Percentiles rank a stretch among this genome's conserved stretches.
These are phyloP conservation scores for Babesia sp. DNA, from an alignment of 169 alveolate species.

Conservation along the genomic window DNA sequence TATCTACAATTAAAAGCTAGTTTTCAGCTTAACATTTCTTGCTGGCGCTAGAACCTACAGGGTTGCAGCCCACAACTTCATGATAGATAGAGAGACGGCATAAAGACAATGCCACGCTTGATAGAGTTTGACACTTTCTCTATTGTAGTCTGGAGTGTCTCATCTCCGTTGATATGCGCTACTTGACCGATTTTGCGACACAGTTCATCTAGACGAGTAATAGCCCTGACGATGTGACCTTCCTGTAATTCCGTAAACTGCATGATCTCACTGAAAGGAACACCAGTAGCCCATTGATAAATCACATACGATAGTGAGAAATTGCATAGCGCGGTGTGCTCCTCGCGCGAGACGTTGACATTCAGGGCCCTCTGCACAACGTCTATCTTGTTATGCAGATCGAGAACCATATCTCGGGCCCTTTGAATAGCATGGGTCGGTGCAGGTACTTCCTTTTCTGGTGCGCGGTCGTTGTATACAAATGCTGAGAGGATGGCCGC, in stretches of 20 bases:
- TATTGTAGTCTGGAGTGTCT: conserved; percentile 76
- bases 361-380: conserved; percentile 61
- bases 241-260: conserved; percentile 83
- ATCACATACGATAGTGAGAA: conserved; percentile 64
- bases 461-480: conserved; percentile 72
- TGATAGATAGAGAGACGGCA: conserved; percentile 89
- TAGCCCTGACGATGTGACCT: conserved; percentile 91
- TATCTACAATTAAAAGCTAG: too few relatives aligned
- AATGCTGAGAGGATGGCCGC: conserved; percentile 81
- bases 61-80: too few relatives aligned
- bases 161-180: conserved; percentile 87
- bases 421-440: conserved; percentile 76
- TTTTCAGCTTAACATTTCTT: too few relatives aligned
- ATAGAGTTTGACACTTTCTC: conserved; percentile 82
- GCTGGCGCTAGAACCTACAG: too few relatives aligned
- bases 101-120: conserved; percentile 91
- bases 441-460: conserved; percentile 78
- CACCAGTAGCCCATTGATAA: conserved; percentile 79
- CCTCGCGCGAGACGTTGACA: conserved; percentile 47
- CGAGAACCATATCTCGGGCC: conserved; percentile 70
- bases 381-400: conserved; percentile 57
- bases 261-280: conserved; percentile 75
- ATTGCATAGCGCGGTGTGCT: conserved; percentile 54
- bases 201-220: conserved; percentile 87
- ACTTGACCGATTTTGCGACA: conserved; percentile 83